Base-by-base conservation (phyloP, 2,329 filamentous ascomycete genomes). In the Hypoxylon sp. region DNA sequence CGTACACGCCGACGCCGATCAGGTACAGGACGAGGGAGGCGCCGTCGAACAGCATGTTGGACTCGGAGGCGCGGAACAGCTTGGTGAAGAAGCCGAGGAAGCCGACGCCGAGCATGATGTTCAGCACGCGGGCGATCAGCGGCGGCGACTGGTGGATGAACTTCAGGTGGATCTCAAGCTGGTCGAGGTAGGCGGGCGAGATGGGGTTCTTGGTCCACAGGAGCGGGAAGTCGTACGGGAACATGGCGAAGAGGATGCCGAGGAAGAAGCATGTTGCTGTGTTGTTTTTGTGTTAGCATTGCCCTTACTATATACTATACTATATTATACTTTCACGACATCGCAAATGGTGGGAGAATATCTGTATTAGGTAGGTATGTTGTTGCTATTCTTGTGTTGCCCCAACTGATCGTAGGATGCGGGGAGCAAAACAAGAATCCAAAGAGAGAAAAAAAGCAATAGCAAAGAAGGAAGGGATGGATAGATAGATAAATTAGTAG, bases 221-320 rank as follows among this genome's bases (percentile, higher is more conserved):
- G 57, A 94, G 86, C 53, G 90, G 88, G 76, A 91, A 94, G 79
- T 95, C 94, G 79, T 97, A 99, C 55, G 94, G 92, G 74, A 97
- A 95, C 58, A 87, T 86, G 65, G 91, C 91, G 82, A 97, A 99
- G 73, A 99, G 87, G 72, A 97, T 91, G 65, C 94, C 94, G 60
- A 99, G 88, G 83, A 97, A 96, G 83, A 99, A 99, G 73, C 90
- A 96, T 61, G 89, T 91, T 59, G 89, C 89, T 92, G 64, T 26
- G 41, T 42, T 23, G 15, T 9, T 17, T 41, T 19, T 8, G 15
- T 38, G 41, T 54, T 40, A 42, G 41, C 26, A 15, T 12, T 23
- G 20, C n/a, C n/a, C n/a, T n/a, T n/a, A n/a, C n/a, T n/a, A n/a
- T n/a, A n/a, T n/a, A n/a, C n/a, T n/a, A n/a, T n/a, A n/a, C n/a